Base-by-base conservation (phyloP, 2,329 filamentous ascomycete species). In the Cladorrhinum sp. region DNA sequence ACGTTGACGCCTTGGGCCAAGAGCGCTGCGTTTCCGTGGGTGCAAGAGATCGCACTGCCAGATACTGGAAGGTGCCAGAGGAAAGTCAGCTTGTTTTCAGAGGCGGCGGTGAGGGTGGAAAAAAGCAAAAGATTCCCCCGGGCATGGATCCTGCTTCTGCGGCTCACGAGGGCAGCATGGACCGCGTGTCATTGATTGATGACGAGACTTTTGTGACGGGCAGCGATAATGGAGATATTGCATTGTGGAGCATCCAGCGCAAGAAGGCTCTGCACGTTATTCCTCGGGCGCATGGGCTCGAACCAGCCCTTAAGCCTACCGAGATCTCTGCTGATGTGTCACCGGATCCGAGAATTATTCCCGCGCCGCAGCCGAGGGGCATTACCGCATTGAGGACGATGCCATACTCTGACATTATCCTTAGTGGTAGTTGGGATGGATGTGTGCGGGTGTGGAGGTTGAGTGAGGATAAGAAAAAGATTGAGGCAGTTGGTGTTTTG, bases 51-150 rank as follows among this genome's bases (percentile, higher is more conserved):
- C 87, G 94, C 60, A 97, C 93, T 1, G 95, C 94, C 42, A 84
- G 95, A 61, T 77, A 96, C 68, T 99, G 95, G 95, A 97, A 97
- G 75, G 93, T 99, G 1, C 86, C 91, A 3, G 95, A 99, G 69
- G 94, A 99, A 77, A 91, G 90, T 1, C 95, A 99, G 73, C 84
- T 99, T 6, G 93, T 98, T 1, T 99, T 98, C 76, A 88, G 94
- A 53, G 94, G 93, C 61, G 92, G 92, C 64, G 89, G 87, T 48
- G 76, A 77, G 9, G 79, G 81, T 24, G 67, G 68, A 36, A 81
- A 82, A 68, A 85, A 84, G 68, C 74, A 73, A 42, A 71, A 61
- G 14, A 50, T 65, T 2, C 59, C 62, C 3, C 42, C 63, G 39
- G 72, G 73, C 62, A 66, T 80, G 14, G 77, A 82, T 65, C 78